Conservation (phyloP, 495 filamentous ascomycete species). For the Trichoderma reesei region DNA sequence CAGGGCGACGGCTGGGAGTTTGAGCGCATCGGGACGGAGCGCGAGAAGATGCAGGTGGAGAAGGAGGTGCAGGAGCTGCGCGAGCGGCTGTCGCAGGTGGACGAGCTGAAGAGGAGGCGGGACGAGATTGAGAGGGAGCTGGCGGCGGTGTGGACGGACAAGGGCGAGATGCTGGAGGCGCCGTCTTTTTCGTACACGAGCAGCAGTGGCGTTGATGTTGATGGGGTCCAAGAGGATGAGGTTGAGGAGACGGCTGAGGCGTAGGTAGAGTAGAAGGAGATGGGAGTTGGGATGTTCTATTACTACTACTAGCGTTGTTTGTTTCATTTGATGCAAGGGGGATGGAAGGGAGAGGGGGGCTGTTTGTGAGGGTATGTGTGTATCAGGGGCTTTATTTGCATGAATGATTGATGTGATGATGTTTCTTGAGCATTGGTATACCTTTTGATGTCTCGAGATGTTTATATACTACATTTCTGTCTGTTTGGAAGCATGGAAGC, state of each 20-base stretch:
- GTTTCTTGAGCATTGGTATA: not conserved
- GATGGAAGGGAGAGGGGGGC: not conserved
- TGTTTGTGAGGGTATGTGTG: not conserved
- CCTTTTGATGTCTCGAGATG: not conserved
- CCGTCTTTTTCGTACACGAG: constrained; percentile 17
- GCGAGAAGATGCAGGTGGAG: constrained; percentile 85
- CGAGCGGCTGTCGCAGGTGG: constrained; percentile 68
- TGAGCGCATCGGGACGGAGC: constrained; percentile 82
- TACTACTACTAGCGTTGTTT: too few relatives aligned
- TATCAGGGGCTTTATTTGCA: not conserved
- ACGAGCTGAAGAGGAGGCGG: constrained; percentile 69
- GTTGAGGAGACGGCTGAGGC: not conserved
- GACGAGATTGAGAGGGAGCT: constrained; percentile 58
- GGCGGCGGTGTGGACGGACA: constrained; percentile 46
- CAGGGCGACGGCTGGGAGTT: constrained; percentile 68
- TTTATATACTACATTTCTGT: not conserved
- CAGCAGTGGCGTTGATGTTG: not conserved
- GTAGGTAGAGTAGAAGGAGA: too few relatives aligned
- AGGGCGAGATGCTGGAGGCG: constrained; percentile 29
- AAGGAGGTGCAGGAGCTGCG: constrained; percentile 76
- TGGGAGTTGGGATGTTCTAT: too few relatives aligned
- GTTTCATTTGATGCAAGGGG: not conserved
- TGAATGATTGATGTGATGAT: not conserved
- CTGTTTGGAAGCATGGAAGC: not conserved
- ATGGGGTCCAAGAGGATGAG: not conserved